Percentiles rank a stretch among this genome's conserved stretches.
Evolutionary conservation across 2,329 filamentous ascomycete genomes (phyloP).

Genomic region (Trichoderma atroviride): DNA sequence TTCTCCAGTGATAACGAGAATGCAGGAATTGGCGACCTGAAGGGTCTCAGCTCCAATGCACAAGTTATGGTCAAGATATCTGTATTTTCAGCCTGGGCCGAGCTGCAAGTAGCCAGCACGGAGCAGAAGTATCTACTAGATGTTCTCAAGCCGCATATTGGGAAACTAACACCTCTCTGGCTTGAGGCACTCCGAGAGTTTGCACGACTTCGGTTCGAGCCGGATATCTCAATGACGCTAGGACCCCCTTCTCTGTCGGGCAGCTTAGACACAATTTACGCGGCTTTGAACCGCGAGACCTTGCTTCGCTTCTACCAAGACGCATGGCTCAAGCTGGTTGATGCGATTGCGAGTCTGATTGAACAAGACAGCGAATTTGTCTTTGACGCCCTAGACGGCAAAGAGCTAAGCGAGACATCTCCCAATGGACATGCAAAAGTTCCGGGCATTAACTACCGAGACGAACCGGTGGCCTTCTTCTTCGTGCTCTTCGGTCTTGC

Average conservation of each 20-base stretch:
- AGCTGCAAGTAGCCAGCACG: constrained; percentile 90
- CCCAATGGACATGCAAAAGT: constrained; percentile 60
- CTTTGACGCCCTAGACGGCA: constrained; percentile 93
- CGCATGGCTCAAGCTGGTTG: constrained; percentile 93
- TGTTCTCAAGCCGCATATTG: constrained; percentile 87
- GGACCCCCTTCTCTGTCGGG: constrained; percentile 80
- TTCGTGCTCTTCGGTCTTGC: constrained; percentile 96
- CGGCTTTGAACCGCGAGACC: constrained; percentile 91
- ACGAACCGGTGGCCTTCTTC: constrained; percentile 98
- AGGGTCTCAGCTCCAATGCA: constrained; percentile 90
- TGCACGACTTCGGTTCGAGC: constrained; percentile 89
- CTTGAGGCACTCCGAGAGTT: constrained; percentile 91
- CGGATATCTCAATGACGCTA: constrained; percentile 90
- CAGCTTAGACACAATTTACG: constrained; percentile 90
- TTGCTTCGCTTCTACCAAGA: constrained; percentile 95
- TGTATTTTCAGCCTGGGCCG: constrained; percentile 95
- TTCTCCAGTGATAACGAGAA: constrained; percentile 81
- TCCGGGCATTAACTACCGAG: constrained; percentile 92
- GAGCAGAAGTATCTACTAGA: constrained; percentile 89
- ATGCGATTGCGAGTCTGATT: constrained; percentile 95
- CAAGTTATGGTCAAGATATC: constrained; percentile 99
- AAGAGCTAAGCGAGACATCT: constrained; percentile 57
- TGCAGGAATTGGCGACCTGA: constrained; percentile 88
- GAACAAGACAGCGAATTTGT: constrained; percentile 98
- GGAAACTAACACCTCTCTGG: constrained; percentile 89